These are phyloP conservation scores for Penicillium daleae DNA, from an alignment of 495 filamentous ascomycete genomes.

Conservation along the genomic window DNA sequence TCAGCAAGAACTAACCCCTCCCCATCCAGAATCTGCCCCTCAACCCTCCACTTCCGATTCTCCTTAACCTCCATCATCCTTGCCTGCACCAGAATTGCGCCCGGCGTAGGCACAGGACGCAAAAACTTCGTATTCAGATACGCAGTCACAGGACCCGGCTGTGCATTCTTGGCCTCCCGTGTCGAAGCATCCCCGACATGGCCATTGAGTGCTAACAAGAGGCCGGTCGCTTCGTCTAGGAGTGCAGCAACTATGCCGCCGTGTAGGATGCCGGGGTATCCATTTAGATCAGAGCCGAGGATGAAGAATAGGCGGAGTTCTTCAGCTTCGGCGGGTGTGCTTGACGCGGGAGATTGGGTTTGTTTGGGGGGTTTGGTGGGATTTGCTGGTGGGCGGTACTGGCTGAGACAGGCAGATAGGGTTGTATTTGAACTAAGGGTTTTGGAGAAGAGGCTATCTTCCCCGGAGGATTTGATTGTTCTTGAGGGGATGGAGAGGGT, in stretches of 20 bases:
- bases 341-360: too few relatives aligned
- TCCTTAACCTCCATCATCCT: slow-evolving; percentile 37
- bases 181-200: slow-evolving; percentile 13
- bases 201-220: slow-evolving; percentile 33
- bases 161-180: background rate
- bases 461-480: slow-evolving; percentile 40
- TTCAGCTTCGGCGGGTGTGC: too few relatives aligned
- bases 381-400: slow-evolving; percentile 17
- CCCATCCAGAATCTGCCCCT: slow-evolving; percentile 46
- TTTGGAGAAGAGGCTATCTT: slow-evolving; percentile 59
- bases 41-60: slow-evolving; percentile 51
- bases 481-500: slow-evolving; percentile 46
- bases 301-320: slow-evolving; percentile 44
- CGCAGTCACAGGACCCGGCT: slow-evolving; percentile 52
- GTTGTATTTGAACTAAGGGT: slow-evolving; percentile 58
- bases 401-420: slow-evolving; percentile 51
- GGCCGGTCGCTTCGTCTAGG: slow-evolving; percentile 60
- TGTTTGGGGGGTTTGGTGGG: too few relatives aligned
- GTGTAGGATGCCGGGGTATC: slow-evolving; percentile 59
- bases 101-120: slow-evolving; percentile 56
- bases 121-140: slow-evolving; percentile 61
- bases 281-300: slow-evolving; percentile 53
- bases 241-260: slow-evolving; percentile 55
- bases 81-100: slow-evolving; percentile 55
- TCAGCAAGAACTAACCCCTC: slow-evolving; percentile 44